These are phyloP conservation scores for Termitomyces sp. DNA, from an alignment of 768 basidiomycete genomes.

Conservation along the genomic window DNA sequence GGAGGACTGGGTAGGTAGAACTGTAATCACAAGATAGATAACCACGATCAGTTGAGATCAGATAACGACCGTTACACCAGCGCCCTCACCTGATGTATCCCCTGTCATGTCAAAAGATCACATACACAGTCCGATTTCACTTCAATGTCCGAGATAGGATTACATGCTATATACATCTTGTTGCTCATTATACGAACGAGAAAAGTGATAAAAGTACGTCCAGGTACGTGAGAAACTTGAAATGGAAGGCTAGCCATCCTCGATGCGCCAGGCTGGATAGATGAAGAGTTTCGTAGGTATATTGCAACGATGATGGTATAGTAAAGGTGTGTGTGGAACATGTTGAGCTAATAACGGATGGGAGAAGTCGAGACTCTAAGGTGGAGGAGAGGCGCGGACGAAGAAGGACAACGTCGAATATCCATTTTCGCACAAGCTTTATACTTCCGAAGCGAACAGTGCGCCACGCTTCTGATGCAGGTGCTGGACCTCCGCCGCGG, in stretches of 20 bases:
- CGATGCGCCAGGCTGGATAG: neutral
- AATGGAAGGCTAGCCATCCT: neutral
- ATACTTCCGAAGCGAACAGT: neutral
- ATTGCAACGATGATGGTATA: neutral
- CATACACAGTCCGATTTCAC: neutral
- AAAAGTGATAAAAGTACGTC: neutral
- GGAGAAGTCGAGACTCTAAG: too few relatives aligned
- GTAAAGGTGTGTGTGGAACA: neutral
- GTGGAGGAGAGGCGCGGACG: neutral
- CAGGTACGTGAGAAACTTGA: neutral
- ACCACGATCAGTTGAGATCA: too few relatives aligned
- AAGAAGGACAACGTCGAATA: neutral
- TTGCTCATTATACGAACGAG: neutral
- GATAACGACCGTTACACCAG: too few relatives aligned
- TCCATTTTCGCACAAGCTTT: neutral
- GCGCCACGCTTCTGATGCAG: neutral
- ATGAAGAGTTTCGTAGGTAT: neutral
- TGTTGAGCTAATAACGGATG: neutral
- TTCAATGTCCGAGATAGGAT: neutral
- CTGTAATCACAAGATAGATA: too few relatives aligned
- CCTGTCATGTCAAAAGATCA: too few relatives aligned
- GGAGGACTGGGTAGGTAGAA: too few relatives aligned
- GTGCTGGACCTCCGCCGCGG: neutral
- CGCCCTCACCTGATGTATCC: neutral
- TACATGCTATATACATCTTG: neutral